Conservation (phyloP, 768 basidiomycete genomes). For the Saitozyma podzolica region DNA sequence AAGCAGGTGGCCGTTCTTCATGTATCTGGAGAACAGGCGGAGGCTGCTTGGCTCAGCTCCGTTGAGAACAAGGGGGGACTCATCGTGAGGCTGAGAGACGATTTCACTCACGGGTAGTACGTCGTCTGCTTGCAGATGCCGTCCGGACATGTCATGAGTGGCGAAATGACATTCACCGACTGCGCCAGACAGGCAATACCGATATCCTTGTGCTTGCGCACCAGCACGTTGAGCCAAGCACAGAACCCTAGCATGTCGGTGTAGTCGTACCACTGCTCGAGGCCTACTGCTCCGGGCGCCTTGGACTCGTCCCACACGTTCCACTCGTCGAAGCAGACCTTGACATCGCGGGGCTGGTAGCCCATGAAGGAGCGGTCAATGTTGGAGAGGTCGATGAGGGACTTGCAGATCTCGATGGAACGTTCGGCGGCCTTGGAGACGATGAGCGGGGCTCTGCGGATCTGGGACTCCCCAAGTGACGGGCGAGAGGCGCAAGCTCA, state of each 20-base stretch:
- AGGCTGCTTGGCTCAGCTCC: slow-evolving; percentile 32
- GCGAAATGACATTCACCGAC: slow-evolving; percentile 57
- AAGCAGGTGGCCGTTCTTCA: slow-evolving; percentile 53
- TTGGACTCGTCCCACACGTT: slow-evolving; percentile 49
- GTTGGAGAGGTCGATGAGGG: slow-evolving; percentile 54
- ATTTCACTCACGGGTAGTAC: slow-evolving; percentile 47
- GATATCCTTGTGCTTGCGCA: slow-evolving; percentile 63
- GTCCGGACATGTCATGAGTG: slow-evolving; percentile 56
- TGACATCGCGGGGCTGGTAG: slow-evolving; percentile 19
- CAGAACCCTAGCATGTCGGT: slow-evolving; percentile 63
- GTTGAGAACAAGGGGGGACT: neutral
- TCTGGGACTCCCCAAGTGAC: neutral
- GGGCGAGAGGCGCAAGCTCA: too few relatives aligned
- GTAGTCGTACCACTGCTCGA: slow-evolving; percentile 61
- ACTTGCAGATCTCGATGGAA: slow-evolving; percentile 8
- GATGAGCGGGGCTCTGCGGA: neutral
- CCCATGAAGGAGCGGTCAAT: slow-evolving; percentile 47
- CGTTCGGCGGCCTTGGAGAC: slow-evolving; percentile 37
- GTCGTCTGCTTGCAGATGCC: slow-evolving; percentile 59
- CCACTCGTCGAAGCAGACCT: slow-evolving; percentile 56
- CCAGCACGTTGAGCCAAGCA: slow-evolving; percentile 65
- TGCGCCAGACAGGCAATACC: slow-evolving; percentile 67
- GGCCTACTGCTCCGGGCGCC: slow-evolving; percentile 59
- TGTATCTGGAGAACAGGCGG: slow-evolving; percentile 60
- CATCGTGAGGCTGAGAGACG: neutral